Base-by-base conservation (phyloP, 2,329 filamentous ascomycete genomes). In the Fusarium zealandicum region DNA sequence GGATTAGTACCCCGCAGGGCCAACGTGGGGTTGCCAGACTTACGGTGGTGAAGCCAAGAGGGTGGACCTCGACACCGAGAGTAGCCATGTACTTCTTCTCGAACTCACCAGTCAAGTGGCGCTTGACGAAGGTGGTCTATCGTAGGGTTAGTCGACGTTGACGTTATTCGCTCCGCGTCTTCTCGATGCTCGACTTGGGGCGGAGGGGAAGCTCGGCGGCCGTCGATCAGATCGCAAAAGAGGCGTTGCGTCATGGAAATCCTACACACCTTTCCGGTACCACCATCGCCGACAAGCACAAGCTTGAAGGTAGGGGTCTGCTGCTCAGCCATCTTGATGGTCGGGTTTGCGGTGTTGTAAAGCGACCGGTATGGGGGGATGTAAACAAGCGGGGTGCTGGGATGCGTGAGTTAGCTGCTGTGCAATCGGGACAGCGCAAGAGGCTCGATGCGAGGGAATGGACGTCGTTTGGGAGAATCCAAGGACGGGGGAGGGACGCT, bases 1-100 rank as follows among this genome's bases (percentile, higher is more conserved):
- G 54, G 57, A 63, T 67, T 68, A 70, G 67, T 50, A 63, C 59
- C 65, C 65, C 53, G 67, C 61, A 51, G 28, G 17, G 40, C 46
- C 12, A 49, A 60, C 54, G 50, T 57, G 50, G 57, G 43, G 51
- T 68, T 44, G 65, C 67, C 66, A 46, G 41, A 84, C 92, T 82
- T 92, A 98, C 93, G 76, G 93, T 98, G 73, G 88, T 92, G 88
- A 99, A 99, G 73, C 88, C 90, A 67, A 99, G 91, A 77, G 95
- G 95, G 85, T 99, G 95, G 68, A 99, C 95, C 80, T 99, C 95
- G 76, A 99, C 95, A 89, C 95, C 95, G 66, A 99, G 91, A 57
- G 95, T 99, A 72, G 95, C 95, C 79, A 99, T 98, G 83, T 99
- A 99, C 85, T 98, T 99, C 90, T 99, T 99, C 84, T 99, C 95